These are phyloP conservation scores for Colletotrichum lini DNA, from an alignment of 2,329 filamentous ascomycete species.

Conservation along the genomic window DNA sequence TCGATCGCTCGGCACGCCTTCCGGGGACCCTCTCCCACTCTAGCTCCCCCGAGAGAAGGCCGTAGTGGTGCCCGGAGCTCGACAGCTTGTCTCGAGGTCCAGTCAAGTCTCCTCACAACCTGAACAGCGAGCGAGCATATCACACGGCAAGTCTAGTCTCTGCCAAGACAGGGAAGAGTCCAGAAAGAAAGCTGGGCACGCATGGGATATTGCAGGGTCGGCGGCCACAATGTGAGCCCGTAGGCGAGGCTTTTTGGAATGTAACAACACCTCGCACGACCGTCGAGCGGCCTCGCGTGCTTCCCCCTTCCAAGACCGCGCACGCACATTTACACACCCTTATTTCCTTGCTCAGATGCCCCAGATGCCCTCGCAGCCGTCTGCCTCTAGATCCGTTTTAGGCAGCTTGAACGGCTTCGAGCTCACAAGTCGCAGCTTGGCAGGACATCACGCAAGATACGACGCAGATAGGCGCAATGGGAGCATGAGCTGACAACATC, in stretches of 20 bases:
- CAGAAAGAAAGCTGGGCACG: not conserved
- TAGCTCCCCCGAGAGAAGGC: not conserved
- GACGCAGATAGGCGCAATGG: conserved; percentile 27
- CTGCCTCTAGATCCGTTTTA: conserved; percentile 29
- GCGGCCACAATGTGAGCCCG: not conserved
- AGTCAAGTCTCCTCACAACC: not conserved
- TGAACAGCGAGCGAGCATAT: conserved; percentile 8
- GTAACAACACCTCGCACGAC: not conserved
- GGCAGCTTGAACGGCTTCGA: conserved; percentile 36
- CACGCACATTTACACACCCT: conserved; percentile 9
- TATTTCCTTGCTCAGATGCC: conserved; percentile 24
- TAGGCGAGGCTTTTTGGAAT: conserved; percentile 2
- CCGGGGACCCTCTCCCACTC: conserved; percentile 9
- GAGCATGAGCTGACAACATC: conserved; percentile 6
- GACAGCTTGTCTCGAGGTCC: no score
- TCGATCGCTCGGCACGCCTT: conserved; percentile 9
- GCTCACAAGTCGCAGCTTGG: conserved; percentile 28
- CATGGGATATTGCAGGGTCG: not conserved
- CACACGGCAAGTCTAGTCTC: not conserved
- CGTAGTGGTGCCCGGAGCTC: conserved; percentile 5
- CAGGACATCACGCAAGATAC: conserved; percentile 40
- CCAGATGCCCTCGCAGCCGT: not conserved
- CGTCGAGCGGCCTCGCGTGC: conserved; percentile 6
- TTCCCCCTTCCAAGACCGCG: not conserved
- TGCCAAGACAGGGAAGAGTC: not conserved